Evolutionary conservation across 805 yeast genomes (phyloP), one percentile per base, ranked within the genome.

Genomic region (Candida piceae): DNA sequence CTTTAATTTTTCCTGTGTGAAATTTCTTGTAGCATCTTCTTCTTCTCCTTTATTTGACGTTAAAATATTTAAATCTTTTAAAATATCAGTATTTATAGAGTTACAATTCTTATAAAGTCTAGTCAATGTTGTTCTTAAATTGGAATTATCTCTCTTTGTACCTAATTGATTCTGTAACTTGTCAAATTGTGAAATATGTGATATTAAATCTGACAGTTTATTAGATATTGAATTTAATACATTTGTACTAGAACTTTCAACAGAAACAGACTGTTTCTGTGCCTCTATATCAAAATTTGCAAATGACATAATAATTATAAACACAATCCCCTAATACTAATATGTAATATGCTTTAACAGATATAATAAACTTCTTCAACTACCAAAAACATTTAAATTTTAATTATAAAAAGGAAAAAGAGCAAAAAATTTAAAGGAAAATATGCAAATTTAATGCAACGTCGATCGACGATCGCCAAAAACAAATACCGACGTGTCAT

Each of bases 231-330:
- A 16, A 25, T 53, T 50, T 18, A 51, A 40, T 16, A 36, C 31
- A 12, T 29, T 19, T 16, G 38, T 23, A 15, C 27, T 16, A 4
- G 23, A 10, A 21, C 34, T 31, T 21, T 7, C 7, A 21, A 10
- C 7, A 21, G 23, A 21, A 21, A 27, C 33, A 31, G 28, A 20
- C 19, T 15, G 16, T 31, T 48, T 61, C 44, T 74, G 78, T 1
- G 78, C 72, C 49, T 74, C 78, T 10, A 66, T 35, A 49, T 73
- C 78, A 41, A 60, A 62, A 38, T 71, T 70, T 28, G 78, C 78
- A 62, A 74, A 74, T 11, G 80, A 74, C 80, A 74, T 74, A 17
- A 19, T 29, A n/a, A 11, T n/a, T n/a, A n/a, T n/a, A n/a, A n/a
- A n/a, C n/a, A n/a, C n/a, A n/a, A n/a, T n/a, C n/a, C n/a, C n/a